A percentile compares a stretch with the other conserved stretches of the same genome.
Conservation (phyloP, 1,284 basidiomycete genomes). For the Cystobasidium pallidum region DNA sequence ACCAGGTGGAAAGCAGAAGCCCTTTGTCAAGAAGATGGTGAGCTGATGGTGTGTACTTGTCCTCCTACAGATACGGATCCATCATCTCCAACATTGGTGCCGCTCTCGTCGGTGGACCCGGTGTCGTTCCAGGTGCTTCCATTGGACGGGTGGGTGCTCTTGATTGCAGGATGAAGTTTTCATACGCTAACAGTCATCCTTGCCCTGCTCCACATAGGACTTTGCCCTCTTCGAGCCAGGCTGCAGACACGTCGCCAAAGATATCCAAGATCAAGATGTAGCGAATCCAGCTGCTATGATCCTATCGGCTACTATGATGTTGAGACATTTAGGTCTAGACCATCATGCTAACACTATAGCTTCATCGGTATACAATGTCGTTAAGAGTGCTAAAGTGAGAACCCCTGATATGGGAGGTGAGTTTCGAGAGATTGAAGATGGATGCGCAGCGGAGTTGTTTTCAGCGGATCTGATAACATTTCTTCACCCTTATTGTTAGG, state of each 20-base stretch:
- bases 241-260: constrained; percentile 96
- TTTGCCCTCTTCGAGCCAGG: constrained; percentile 99
- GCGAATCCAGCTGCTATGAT: constrained; percentile 99
- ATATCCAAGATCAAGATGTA: constrained; percentile 69
- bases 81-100: constrained; percentile 99
- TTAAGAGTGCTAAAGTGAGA: constrained; percentile 83
- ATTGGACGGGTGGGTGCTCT: constrained; percentile 75
- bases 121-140: constrained; percentile 97
- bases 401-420: constrained; percentile 94
- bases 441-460: no score
- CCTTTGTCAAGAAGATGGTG: no score
- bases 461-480: no score
- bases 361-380: constrained; percentile 87
- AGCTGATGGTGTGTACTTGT: no score
- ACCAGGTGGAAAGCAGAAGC: not conserved
- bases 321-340: constrained; percentile 94
- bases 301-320: constrained; percentile 97
- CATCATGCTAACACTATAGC: constrained; percentile 94
- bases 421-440: no score
- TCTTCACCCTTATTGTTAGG: no score
- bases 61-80: constrained; percentile 84
- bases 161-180: not conserved
- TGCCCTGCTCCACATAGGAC: constrained; percentile 64
- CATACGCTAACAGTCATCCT: constrained; percentile 1
- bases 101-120: constrained; percentile 95